Evolutionary conservation across 495 filamentous ascomycete genomes (phyloP).

Genomic region (Penicillium daleae): DNA sequence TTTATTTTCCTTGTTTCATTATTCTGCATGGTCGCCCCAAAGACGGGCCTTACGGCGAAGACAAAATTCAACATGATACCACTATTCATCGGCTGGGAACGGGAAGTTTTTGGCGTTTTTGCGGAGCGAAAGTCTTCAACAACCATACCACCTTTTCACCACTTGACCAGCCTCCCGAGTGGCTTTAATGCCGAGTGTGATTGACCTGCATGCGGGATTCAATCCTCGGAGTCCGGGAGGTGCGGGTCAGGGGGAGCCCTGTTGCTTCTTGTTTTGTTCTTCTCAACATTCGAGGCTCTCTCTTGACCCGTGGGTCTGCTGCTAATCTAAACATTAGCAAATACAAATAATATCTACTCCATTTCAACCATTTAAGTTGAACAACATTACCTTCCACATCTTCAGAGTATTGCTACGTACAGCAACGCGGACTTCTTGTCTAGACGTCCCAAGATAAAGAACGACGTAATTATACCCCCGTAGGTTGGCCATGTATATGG

Average conservation of each 20-base stretch:
- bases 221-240: constrained; percentile 5
- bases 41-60: constrained; percentile 48
- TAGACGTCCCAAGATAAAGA: too few species aligned
- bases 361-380: constrained; percentile 14
- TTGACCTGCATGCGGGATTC: constrained; percentile 3
- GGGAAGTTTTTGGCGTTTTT: constrained; percentile 52
- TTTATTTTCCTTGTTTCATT: constrained; percentile 42
- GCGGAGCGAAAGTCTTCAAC: constrained; percentile 53
- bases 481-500: too few species aligned
- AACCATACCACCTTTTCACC: constrained; percentile 29
- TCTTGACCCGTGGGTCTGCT: constrained; percentile 32
- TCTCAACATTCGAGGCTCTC: not conserved
- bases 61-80: constrained; percentile 62
- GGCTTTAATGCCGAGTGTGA: constrained; percentile 6
- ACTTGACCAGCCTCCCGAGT: constrained; percentile 19
- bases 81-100: constrained; percentile 53
- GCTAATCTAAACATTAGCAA: constrained; percentile 56
- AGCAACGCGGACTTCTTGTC: too few species aligned
- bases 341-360: constrained; percentile 41
- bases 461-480: too few species aligned
- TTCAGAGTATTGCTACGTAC: too few species aligned
- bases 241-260: constrained; percentile 15
- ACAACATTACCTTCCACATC: too few species aligned
- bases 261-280: constrained; percentile 10
- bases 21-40: constrained; percentile 49